phyloP scores from a whole-genome alignment of 2,329 filamentous ascomycete genomes.

The Fusarium avenaceum region DNA sequence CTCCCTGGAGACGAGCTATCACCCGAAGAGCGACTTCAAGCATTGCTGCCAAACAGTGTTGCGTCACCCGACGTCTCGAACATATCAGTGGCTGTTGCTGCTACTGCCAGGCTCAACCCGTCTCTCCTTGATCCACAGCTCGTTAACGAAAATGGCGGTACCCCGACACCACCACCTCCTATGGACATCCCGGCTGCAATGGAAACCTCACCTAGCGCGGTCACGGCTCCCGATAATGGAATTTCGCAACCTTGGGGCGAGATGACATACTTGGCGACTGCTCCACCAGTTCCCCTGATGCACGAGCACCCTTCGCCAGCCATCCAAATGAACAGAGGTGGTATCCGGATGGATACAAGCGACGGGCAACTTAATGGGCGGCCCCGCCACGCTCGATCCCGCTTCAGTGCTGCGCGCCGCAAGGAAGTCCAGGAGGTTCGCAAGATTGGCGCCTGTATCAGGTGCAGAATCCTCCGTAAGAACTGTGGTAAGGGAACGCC shows the following conservation, averaged over 20 bases:
- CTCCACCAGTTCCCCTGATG: constrained; percentile 51
- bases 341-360: constrained; percentile 66
- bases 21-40: constrained; percentile 65
- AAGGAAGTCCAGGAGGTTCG: constrained; percentile 76
- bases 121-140: constrained; percentile 68
- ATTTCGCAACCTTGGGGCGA: constrained; percentile 65
- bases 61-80: constrained; percentile 61
- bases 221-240: constrained; percentile 44
- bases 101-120: constrained; percentile 67
- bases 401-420: constrained; percentile 69
- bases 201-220: constrained; percentile 43
- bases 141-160: constrained; percentile 50
- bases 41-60: constrained; percentile 57
- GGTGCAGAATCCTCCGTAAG: constrained; percentile 75
- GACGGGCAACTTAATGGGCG: constrained; percentile 61
- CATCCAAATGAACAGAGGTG: constrained; percentile 58
- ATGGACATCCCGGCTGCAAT: constrained; percentile 41
- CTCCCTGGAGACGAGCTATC: constrained; percentile 55
- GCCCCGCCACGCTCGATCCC: constrained; percentile 67
- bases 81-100: constrained; percentile 69
- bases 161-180: constrained; percentile 50
- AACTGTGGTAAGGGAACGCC: constrained; percentile 74
- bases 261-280: constrained; percentile 63
- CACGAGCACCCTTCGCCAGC: constrained; percentile 52
- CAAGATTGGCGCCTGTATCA: constrained; percentile 74